phyloP scores from a whole-genome alignment of 179 eudicot species.

The Actinidia arguta region DNA sequence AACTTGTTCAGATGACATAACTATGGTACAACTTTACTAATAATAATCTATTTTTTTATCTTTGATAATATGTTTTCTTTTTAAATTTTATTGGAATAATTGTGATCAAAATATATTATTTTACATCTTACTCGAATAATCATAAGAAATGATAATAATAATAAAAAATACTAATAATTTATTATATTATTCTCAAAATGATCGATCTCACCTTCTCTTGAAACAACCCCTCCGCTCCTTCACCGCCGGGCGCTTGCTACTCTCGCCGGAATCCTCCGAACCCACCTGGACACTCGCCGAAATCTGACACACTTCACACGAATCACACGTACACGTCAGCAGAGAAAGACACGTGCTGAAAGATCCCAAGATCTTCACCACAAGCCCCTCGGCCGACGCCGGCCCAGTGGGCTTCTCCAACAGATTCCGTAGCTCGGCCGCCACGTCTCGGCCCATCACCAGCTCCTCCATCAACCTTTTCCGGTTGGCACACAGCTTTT shows the following conservation, averaged over 20 bases:
- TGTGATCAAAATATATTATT: too few relatives aligned
- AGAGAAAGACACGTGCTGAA: conserved; percentile 27
- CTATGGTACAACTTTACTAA: background rate
- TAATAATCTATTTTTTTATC: background rate
- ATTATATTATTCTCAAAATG: background rate
- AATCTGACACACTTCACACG: conserved; percentile 4
- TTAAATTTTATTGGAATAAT: too few relatives aligned
- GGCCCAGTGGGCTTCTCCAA: conserved; percentile 10
- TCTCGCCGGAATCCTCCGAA: conserved; percentile 31
- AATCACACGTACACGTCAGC: conserved; percentile 16
- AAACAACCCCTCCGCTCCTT: conserved; percentile 45
- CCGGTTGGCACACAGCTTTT: conserved; percentile 1
- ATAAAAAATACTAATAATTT: too few relatives aligned
- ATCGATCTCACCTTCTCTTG: conserved; percentile 46
- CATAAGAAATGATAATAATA: background rate
- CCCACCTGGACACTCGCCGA: conserved; percentile 17
- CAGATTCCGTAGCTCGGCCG: conserved; percentile 26
- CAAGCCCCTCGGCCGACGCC: conserved; percentile 20
- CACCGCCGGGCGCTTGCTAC: conserved; percentile 22
- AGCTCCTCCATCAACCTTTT: conserved; percentile 19
- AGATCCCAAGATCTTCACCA: conserved; percentile 20
- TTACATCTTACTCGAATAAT: background rate
- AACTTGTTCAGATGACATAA: too few relatives aligned
- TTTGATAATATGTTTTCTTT: background rate
- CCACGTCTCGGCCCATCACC: conserved; percentile 22